phyloP scores from a whole-genome alignment of 345 rosid species.

The Brassica carinata region DNA sequence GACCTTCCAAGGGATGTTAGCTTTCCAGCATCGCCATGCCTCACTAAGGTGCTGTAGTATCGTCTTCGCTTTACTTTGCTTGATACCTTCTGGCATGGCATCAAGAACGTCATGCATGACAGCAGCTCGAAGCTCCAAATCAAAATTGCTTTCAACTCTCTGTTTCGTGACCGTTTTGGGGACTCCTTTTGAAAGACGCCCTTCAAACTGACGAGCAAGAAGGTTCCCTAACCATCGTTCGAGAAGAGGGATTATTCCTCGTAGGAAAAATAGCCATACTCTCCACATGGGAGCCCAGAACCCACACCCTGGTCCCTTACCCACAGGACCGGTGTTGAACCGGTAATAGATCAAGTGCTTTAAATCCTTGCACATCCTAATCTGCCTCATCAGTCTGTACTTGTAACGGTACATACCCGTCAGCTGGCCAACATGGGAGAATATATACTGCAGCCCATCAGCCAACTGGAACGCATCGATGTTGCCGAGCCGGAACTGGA shows the following conservation, averaged over 20 bases:
- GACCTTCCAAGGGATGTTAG: slow-evolving; percentile 99
- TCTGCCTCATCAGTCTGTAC: slow-evolving; percentile 95
- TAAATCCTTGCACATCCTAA: slow-evolving; percentile 96
- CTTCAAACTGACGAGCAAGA: slow-evolving; percentile 97
- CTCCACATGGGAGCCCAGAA: slow-evolving; percentile 99
- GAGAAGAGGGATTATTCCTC: slow-evolving; percentile 95
- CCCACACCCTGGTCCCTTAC: slow-evolving; percentile 99
- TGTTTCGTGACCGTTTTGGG: slow-evolving; percentile 99
- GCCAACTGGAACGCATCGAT: slow-evolving; percentile 99
- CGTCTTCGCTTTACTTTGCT: slow-evolving; percentile 95
- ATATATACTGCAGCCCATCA: slow-evolving; percentile 92
- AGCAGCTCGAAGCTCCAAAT: slow-evolving; percentile 99
- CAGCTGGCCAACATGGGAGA: slow-evolving; percentile 98
- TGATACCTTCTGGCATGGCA: slow-evolving; percentile 99
- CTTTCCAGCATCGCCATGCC: slow-evolving; percentile 99
- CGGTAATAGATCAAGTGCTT: slow-evolving; percentile 96
- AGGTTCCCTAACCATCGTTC: slow-evolving; percentile 96
- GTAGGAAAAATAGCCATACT: slow-evolving; percentile 94
- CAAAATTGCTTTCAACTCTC: slow-evolving; percentile 97
- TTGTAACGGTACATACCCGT: slow-evolving; percentile 99
- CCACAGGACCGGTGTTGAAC: slow-evolving; percentile 98
- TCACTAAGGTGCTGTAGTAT: slow-evolving; percentile 98
- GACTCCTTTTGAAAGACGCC: slow-evolving; percentile 96
- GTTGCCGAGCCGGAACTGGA: slow-evolving; percentile 93
- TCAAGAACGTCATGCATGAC: slow-evolving; percentile 99